These are phyloP conservation scores for Onygenales sp. DNA, from an alignment of 2,329 filamentous ascomycete genomes.

Conservation along the genomic window DNA sequence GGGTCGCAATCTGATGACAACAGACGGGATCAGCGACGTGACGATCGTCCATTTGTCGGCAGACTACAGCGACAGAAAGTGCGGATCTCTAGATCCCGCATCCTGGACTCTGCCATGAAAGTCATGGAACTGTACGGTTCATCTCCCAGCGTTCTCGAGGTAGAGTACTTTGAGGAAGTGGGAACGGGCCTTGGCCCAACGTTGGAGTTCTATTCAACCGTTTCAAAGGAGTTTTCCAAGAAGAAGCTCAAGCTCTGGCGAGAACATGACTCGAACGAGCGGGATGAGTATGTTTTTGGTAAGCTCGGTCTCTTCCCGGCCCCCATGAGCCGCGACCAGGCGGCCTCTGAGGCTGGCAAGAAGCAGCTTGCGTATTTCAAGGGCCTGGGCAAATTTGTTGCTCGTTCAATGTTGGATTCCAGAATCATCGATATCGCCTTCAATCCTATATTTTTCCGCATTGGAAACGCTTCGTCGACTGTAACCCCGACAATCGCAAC, in stretches of 20 bases:
- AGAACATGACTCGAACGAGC: conserved; percentile 65
- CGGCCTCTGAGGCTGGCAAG: conserved; percentile 67
- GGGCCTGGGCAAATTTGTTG: conserved; percentile 92
- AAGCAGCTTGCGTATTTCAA: conserved; percentile 83
- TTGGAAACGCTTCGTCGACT: conserved; percentile 57
- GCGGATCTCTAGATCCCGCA: conserved; percentile 89
- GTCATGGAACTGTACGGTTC: conserved; percentile 98
- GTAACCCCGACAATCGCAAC: conserved; percentile 80
- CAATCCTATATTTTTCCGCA: conserved; percentile 95
- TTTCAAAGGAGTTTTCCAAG: conserved; percentile 94
- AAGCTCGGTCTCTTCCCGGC: conserved; percentile 82
- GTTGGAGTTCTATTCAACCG: conserved; percentile 93
- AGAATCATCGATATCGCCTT: conserved; percentile 96
- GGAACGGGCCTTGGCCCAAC: conserved; percentile 93
- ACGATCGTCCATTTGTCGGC: conserved; percentile 85
- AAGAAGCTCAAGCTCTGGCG: conserved; percentile 97
- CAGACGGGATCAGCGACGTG: conserved; percentile 69
- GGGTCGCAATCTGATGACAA: conserved; percentile 77
- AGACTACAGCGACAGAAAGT: conserved; percentile 93
- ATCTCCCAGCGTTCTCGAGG: conserved; percentile 91
- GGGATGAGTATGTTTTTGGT: conserved; percentile 75
- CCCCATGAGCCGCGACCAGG: conserved; percentile 73
- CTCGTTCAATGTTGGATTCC: conserved; percentile 95
- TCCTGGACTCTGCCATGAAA: conserved; percentile 91
- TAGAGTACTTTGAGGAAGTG: conserved; percentile 98